Percentiles rank a stretch among this genome's conserved stretches.
These are phyloP conservation scores for Triangularia setosa DNA, from an alignment of 2,329 filamentous ascomycete species.

Conservation along the genomic window DNA sequence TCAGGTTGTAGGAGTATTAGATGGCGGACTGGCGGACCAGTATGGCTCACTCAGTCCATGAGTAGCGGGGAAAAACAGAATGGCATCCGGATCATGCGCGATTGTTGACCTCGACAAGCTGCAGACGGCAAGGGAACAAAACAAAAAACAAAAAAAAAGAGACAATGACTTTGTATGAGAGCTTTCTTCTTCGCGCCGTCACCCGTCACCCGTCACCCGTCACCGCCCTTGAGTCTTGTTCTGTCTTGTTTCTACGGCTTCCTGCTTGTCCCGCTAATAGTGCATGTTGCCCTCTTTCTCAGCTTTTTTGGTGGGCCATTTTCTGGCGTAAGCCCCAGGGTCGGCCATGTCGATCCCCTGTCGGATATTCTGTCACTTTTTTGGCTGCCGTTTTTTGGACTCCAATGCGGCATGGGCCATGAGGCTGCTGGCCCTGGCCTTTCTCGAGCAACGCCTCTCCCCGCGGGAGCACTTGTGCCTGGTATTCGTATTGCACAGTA, in stretches of 20 bases:
- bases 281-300: not conserved
- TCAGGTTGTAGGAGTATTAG: not conserved
- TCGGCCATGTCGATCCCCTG: constrained; percentile 7
- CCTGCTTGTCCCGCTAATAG: constrained; percentile 12
- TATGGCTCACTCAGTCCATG: not conserved
- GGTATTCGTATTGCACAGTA: not conserved
- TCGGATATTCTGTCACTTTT: constrained; percentile 15
- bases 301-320: constrained; percentile 9
- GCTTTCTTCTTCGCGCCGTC: not conserved
- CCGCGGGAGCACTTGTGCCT: constrained; percentile 1
- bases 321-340: not conserved
- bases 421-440: not conserved
- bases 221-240: constrained; percentile 10
- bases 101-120: constrained; percentile 19
- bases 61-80: not conserved
- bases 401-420: not conserved
- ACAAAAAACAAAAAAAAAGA: not conserved
- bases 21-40: constrained; percentile 3
- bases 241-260: not conserved
- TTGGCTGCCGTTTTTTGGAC: constrained; percentile 6
- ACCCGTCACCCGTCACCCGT: constrained; percentile 13
- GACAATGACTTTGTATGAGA: constrained; percentile 20
- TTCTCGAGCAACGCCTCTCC: not conserved
- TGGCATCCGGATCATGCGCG: not conserved
- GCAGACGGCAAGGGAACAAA: constrained; percentile 8